Evolutionary conservation across 805 yeast species (phyloP).

Genomic region (Lachancea kluyveri): DNA sequence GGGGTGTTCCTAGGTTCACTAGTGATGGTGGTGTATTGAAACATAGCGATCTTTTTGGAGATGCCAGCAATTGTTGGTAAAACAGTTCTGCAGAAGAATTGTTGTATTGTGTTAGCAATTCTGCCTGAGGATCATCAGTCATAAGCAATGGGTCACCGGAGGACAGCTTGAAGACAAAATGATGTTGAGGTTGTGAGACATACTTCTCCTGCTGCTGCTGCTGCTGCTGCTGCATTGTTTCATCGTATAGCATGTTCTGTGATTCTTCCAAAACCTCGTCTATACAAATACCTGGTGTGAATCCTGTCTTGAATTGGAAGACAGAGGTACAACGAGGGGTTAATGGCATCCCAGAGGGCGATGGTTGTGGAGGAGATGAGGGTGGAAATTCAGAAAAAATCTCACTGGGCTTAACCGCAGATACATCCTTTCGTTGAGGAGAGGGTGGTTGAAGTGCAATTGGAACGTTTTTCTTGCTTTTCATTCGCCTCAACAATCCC

Average conservation of each 20-base stretch:
- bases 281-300: slow-evolving; percentile 21
- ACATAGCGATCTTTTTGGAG: slow-evolving; percentile 15
- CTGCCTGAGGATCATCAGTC: slow-evolving; percentile 25
- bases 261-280: slow-evolving; percentile 17
- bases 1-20: slow-evolving; percentile 24
- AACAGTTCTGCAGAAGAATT: slow-evolving; percentile 11
- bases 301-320: slow-evolving; percentile 21
- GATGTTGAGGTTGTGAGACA: slow-evolving; percentile 11
- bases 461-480: slow-evolving; percentile 8
- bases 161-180: slow-evolving; percentile 26
- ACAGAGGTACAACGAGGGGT: slow-evolving; percentile 19
- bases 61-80: slow-evolving; percentile 15
- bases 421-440: slow-evolving; percentile 2
- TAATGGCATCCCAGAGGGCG: slow-evolving; percentile 15
- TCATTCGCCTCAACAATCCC: slow-evolving; percentile 26
- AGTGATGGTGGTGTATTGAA: slow-evolving; percentile 29
- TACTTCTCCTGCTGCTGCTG: background rate
- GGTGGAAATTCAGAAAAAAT: slow-evolving; percentile 8
- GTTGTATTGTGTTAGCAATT: slow-evolving; percentile 3
- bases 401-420: slow-evolving; percentile 6
- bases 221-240: slow-evolving; percentile 1
- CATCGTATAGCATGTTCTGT: slow-evolving; percentile 5
- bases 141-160: slow-evolving; percentile 29
- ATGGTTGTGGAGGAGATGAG: slow-evolving; percentile 12
- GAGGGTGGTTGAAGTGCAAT: slow-evolving; percentile 1